Evolutionary conservation across 805 yeast genomes (phyloP).

Genomic region (Naumovozyma baii): DNA sequence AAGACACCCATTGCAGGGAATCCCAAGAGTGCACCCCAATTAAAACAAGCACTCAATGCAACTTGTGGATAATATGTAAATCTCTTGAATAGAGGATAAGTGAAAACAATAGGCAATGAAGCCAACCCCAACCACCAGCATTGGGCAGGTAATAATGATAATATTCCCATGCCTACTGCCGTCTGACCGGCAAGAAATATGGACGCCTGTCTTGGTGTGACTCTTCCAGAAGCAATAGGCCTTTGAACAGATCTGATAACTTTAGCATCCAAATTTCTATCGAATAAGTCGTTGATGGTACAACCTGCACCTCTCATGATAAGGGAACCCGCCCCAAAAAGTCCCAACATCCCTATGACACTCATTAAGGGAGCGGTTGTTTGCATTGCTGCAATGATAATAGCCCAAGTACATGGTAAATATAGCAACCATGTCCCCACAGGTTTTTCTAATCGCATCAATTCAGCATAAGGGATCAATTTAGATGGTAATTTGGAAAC

Average conservation of each 20-base stretch:
- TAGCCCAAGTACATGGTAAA: constrained; percentile 88
- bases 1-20: constrained; percentile 93
- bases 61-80: constrained; percentile 94
- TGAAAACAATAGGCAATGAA: constrained; percentile 66
- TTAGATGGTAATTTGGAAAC: constrained; percentile 57
- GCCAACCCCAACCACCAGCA: constrained; percentile 78
- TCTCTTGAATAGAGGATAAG: constrained; percentile 89
- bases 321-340: constrained; percentile 77
- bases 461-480: constrained; percentile 83
- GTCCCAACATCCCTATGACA: constrained; percentile 49
- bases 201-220: constrained; percentile 59
- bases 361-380: constrained; percentile 58
- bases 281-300: constrained; percentile 84
- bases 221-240: constrained; percentile 88
- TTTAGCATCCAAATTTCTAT: constrained; percentile 69
- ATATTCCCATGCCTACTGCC: constrained; percentile 58
- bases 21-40: constrained; percentile 91
- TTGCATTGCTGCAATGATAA: constrained; percentile 76
- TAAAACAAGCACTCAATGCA: constrained; percentile 69
- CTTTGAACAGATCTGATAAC: constrained; percentile 84
- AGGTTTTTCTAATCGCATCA: constrained; percentile 88
- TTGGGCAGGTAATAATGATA: constrained; percentile 64
- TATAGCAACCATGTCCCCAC: constrained; percentile 84
- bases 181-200: constrained; percentile 67
- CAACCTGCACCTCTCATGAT: constrained; percentile 98